phyloP scores from a whole-genome alignment of 345 rosid species.

The Arabidopsis suecica region DNA sequence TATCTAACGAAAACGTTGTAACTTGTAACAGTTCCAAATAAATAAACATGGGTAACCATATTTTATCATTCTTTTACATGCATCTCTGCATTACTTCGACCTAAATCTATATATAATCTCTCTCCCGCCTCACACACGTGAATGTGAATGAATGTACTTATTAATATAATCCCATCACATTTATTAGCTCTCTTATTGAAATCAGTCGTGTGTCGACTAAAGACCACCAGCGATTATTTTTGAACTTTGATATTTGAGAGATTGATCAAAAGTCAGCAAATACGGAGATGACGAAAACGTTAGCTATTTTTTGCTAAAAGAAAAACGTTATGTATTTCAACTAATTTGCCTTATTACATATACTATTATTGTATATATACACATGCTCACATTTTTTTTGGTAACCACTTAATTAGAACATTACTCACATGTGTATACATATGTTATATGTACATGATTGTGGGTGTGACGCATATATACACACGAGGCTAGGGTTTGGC shows the following conservation, averaged over 20 bases:
- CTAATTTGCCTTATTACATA: background rate
- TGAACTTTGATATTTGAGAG: background rate
- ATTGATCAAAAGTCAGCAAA: conserved; percentile 41
- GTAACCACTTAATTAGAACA: conserved; percentile 15
- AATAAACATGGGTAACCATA: background rate
- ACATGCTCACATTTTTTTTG: conserved; percentile 12
- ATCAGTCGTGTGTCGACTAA: conserved; percentile 26
- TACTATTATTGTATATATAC: background rate
- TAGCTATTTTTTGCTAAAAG: background rate
- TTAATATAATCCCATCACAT: conserved; percentile 20
- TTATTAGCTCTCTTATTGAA: conserved; percentile 28
- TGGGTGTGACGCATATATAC: conserved; percentile 26
- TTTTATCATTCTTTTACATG: background rate
- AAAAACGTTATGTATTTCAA: background rate
- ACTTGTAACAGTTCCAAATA: background rate
- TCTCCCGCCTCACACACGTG: conserved; percentile 27
- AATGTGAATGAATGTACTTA: conserved; percentile 26
- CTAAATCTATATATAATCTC: background rate
- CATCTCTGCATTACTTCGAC: conserved; percentile 10
- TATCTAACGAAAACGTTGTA: background rate
- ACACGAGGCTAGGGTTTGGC: conserved; percentile 45
- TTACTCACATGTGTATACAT: background rate
- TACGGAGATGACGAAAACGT: conserved; percentile 33
- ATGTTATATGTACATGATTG: background rate
- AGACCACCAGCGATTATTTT: conserved; percentile 5